Evolutionary conservation across 441 rosid genomes (phyloP).

Genomic region (Croton setiger): DNA sequence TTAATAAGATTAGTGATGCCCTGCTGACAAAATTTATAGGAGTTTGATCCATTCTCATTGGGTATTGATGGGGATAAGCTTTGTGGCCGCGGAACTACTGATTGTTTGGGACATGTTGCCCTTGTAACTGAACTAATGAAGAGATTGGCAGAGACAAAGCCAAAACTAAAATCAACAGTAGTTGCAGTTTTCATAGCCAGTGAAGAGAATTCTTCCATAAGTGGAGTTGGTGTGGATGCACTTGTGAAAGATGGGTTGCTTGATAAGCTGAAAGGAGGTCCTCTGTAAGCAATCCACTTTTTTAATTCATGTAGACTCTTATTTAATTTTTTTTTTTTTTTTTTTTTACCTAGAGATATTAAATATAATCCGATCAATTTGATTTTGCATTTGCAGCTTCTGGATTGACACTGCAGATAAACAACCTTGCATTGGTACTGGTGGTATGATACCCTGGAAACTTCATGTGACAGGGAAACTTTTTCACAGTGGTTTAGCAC

Average conservation of each 20-base stretch:
- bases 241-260: conserved; percentile 74
- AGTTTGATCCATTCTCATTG: conserved; percentile 84
- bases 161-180: conserved; percentile 60
- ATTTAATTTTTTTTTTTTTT: not conserved
- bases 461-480: conserved; percentile 87
- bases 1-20: not conserved
- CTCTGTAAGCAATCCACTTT: conserved; percentile 52
- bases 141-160: conserved; percentile 73
- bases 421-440: conserved; percentile 98
- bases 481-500: conserved; percentile 94
- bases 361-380: conserved; percentile 11
- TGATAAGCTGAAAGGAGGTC: conserved; percentile 83
- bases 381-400: conserved; percentile 41
- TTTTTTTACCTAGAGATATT: not conserved
- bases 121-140: conserved; percentile 85
- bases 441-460: conserved; percentile 96
- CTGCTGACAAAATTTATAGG: conserved; percentile 39
- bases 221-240: conserved; percentile 95
- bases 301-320: not conserved
- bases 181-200: conserved; percentile 90
- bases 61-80: conserved; percentile 87
- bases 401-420: conserved; percentile 99
- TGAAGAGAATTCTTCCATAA: conserved; percentile 82
- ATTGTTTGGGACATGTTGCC: conserved; percentile 96
- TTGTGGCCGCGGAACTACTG: conserved; percentile 92